Conservation (phyloP, 2,329 filamentous ascomycete species). For the Ophiostoma piceae region DNA sequence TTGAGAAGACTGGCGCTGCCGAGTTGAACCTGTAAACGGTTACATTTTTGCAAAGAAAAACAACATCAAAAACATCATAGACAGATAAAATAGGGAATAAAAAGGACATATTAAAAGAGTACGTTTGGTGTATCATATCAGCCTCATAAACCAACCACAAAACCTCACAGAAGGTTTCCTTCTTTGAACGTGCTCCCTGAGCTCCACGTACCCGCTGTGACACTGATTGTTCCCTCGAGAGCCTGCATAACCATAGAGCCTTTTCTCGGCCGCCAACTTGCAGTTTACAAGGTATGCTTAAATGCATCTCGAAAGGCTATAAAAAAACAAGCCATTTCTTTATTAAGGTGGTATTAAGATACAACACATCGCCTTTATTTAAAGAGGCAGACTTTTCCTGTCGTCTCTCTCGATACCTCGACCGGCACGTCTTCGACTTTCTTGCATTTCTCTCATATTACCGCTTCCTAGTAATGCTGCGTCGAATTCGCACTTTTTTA, state of each 20-base stretch:
- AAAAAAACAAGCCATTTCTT: too few species aligned
- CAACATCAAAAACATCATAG: not conserved
- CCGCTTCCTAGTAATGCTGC: too few species aligned
- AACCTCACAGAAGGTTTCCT: not conserved
- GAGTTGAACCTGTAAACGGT: slow-evolving; percentile 22
- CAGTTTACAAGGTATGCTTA: too few species aligned
- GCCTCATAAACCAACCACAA: not conserved
- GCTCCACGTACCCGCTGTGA: not conserved
- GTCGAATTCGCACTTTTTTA: too few species aligned
- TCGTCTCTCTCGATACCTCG: too few species aligned
- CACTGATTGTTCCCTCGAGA: not conserved
- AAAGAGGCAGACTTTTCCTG: too few species aligned
- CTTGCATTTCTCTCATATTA: too few species aligned
- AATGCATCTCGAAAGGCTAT: too few species aligned
- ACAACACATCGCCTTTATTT: too few species aligned
- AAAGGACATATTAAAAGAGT: not conserved
- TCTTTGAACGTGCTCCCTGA: not conserved
- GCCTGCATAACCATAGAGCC: not conserved
- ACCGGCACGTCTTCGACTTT: too few species aligned
- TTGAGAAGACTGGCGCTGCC: slow-evolving; percentile 18
- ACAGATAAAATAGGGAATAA: not conserved
- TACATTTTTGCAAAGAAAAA: not conserved
- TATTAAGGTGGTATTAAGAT: too few species aligned
- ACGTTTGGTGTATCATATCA: not conserved
- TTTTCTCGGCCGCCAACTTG: too few species aligned